A percentile compares a stretch with the other conserved stretches of the same genome.
Evolutionary conservation across 352 stramenopile genomes (phyloP).

Genomic region (Phytophthora litchii): DNA sequence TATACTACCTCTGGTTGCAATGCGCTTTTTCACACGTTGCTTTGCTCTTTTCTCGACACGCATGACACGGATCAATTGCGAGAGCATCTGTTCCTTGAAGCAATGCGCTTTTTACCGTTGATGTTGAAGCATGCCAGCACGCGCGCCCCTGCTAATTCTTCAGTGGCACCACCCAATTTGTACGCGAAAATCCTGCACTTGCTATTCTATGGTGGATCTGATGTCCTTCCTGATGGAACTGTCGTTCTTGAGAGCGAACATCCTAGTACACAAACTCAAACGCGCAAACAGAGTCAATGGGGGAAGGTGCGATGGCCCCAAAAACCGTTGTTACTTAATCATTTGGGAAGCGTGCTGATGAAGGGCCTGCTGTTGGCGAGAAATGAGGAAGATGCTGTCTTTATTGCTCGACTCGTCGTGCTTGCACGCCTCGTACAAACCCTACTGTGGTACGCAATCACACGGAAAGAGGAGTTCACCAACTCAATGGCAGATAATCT

Average conservation of each 20-base stretch:
- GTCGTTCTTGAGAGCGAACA: conserved; percentile 78
- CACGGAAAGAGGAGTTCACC: conserved; percentile 59
- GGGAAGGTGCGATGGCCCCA: conserved; percentile 78
- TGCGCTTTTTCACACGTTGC: conserved; percentile 79
- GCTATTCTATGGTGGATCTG: conserved; percentile 76
- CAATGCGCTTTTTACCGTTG: conserved; percentile 76
- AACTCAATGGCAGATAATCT: conserved; percentile 68
- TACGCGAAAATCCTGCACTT: conserved; percentile 63
- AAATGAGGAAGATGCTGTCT: conserved; percentile 60
- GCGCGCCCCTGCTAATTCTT: conserved; percentile 35
- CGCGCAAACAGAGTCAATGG: conserved; percentile 87
- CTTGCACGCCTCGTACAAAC: conserved; percentile 78
- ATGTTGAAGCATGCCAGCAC: conserved; percentile 66
- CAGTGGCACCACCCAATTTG: conserved; percentile 25
- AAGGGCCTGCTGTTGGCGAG: conserved; percentile 72
- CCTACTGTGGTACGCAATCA: conserved; percentile 77
- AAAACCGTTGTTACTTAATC: conserved; percentile 75
- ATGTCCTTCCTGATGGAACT: conserved; percentile 68
- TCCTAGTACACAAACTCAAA: conserved; percentile 84
- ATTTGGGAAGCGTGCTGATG: conserved; percentile 76
- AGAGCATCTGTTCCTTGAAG: conserved; percentile 67
- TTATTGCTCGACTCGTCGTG: conserved; percentile 66
- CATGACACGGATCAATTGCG: conserved; percentile 66
- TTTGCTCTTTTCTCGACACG: conserved; percentile 76
- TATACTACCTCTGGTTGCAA: conserved; percentile 80